Evolutionary conservation across 2,329 filamentous ascomycete genomes (phyloP).

Genomic region (Fusarium coffeatum): DNA sequence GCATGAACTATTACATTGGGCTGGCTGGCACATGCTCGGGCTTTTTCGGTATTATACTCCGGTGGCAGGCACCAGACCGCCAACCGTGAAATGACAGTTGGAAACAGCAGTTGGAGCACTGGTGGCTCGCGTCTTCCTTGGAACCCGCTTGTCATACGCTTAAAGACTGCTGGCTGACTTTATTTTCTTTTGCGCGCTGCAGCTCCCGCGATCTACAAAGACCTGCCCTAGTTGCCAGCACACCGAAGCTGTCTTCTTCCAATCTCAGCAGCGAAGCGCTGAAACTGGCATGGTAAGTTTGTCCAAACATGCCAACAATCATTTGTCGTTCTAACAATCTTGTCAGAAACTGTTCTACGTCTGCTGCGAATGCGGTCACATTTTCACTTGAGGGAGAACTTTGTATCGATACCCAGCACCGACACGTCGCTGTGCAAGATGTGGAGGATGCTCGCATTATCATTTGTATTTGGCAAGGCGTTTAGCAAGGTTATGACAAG

Average conservation of each 20-base stretch:
- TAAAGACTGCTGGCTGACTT: constrained; percentile 57
- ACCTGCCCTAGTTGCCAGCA: constrained; percentile 86
- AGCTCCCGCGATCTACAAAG: constrained; percentile 92
- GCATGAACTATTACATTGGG: constrained; percentile 15
- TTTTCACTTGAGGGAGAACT: constrained; percentile 69
- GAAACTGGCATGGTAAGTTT: constrained; percentile 95
- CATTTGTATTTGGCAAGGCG: constrained; percentile 42
- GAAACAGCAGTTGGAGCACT: constrained; percentile 43
- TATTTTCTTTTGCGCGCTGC: constrained; percentile 55
- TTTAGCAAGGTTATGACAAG: constrained; percentile 33
- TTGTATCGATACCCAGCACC: constrained; percentile 43
- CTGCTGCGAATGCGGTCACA: constrained; percentile 92
- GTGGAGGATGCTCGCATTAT: constrained; percentile 34
- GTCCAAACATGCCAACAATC: not conserved
- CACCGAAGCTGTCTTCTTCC: constrained; percentile 96
- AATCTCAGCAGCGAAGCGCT: constrained; percentile 95
- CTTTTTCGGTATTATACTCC: constrained; percentile 22
- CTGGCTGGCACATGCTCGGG: constrained; percentile 46
- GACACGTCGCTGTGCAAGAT: constrained; percentile 26
- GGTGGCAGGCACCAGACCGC: constrained; percentile 35
- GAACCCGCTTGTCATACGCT: constrained; percentile 46
- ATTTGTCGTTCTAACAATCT: constrained; percentile 6
- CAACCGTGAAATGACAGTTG: constrained; percentile 33
- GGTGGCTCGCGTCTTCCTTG: constrained; percentile 44
- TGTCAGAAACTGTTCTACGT: constrained; percentile 89